phyloP scores from a whole-genome alignment of 306 rosid species.

The Quercus cerris region DNA sequence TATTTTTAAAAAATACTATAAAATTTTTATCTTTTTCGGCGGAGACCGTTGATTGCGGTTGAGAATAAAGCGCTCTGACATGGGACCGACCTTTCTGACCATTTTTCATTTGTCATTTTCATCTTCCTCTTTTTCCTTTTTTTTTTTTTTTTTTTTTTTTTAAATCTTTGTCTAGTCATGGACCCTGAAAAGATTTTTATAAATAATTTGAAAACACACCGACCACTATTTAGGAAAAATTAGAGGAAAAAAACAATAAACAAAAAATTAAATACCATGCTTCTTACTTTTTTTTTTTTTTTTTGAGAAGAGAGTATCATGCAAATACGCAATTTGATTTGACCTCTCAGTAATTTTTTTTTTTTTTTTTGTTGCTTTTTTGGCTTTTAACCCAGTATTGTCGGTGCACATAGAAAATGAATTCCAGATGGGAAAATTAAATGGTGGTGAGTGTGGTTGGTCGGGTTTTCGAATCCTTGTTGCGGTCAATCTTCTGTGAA shows the following conservation, averaged over 20 bases:
- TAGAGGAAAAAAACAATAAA: background rate
- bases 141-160: too few relatives aligned
- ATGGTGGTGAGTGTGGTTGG: conserved; percentile 31
- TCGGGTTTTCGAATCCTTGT: conserved; percentile 38
- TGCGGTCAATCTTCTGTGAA: conserved; percentile 30
- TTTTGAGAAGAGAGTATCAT: too few relatives aligned
- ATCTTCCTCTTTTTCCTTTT: background rate
- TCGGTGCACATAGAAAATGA: conserved; percentile 45
- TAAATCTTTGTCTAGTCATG: background rate
- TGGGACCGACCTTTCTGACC: conserved; percentile 51
- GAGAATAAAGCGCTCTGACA: conserved; percentile 77
- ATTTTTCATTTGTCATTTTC: conserved; percentile 32
- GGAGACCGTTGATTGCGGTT: conserved; percentile 99
- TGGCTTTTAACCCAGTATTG: conserved; percentile 18
- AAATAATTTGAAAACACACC: background rate
- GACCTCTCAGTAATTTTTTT: too few relatives aligned
- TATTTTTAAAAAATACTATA: conserved; percentile 1
- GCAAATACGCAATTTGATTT: background rate
- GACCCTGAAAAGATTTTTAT: too few relatives aligned
- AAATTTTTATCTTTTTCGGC: conserved; percentile 37
- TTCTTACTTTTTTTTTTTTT: too few relatives aligned
- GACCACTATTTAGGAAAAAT: background rate
- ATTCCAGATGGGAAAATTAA: conserved; percentile 3
- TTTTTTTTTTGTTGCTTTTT: too few relatives aligned
- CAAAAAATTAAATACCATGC: background rate